phyloP scores from a whole-genome alignment of 208 protist species.

The Acanthamoeba divionensis region DNA sequence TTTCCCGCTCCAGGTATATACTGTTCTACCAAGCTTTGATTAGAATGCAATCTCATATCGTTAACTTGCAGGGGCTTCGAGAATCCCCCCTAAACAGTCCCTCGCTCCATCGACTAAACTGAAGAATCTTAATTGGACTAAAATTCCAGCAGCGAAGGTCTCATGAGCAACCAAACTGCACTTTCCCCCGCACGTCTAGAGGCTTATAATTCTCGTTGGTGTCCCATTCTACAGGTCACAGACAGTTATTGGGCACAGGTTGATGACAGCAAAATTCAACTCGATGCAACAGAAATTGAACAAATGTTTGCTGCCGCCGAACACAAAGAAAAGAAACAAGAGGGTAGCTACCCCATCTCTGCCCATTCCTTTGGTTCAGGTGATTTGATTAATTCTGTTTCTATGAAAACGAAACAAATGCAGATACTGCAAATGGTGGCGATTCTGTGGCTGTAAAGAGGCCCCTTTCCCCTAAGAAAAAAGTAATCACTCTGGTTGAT shows the following conservation, averaged over 20 bases:
- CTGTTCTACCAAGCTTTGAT: not conserved
- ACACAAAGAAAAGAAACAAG: not conserved
- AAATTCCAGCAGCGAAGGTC: not conserved
- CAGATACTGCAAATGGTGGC: not conserved
- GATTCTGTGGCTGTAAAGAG: not conserved
- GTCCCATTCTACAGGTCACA: not conserved
- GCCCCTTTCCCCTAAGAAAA: not conserved
- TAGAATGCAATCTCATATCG: too few relatives aligned
- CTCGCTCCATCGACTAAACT: not conserved
- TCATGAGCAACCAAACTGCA: not conserved
- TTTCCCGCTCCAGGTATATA: not conserved
- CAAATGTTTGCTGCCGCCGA: not conserved
- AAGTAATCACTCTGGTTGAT: conserved; percentile 29
- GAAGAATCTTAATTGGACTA: conserved; percentile 55
- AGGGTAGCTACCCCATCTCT: not conserved
- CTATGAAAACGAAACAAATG: not conserved
- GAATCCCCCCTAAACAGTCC: not conserved
- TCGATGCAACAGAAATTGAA: conserved; percentile 13
- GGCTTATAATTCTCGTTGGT: not conserved
- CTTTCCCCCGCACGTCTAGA: not conserved
- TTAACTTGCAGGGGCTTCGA: not conserved
- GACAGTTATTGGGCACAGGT: conserved; percentile 24
- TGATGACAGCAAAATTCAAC: not conserved
- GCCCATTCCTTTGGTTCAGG: not conserved
- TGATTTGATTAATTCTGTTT: too few relatives aligned